Evolutionary conservation across 495 filamentous ascomycete species (phyloP).

Genomic region (Astrocystis sublimbata): DNA sequence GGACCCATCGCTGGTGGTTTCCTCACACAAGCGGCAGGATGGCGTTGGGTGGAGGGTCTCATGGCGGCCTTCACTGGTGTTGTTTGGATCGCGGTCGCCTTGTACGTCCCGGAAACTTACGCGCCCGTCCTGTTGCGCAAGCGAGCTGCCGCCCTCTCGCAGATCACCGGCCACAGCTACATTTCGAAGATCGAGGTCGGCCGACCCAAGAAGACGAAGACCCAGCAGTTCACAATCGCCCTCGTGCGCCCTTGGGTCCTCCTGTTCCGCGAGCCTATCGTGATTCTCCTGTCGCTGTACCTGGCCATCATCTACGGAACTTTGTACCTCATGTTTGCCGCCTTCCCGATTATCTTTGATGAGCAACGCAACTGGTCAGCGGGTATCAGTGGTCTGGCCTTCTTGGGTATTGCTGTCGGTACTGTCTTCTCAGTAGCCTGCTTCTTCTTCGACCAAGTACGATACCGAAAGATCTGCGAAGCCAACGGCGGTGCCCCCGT

Average conservation of each 20-base stretch:
- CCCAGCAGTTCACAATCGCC: slow-evolving; percentile 40
- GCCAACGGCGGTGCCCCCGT: slow-evolving; percentile 52
- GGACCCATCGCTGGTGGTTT: slow-evolving; percentile 62
- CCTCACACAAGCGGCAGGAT: slow-evolving; percentile 57
- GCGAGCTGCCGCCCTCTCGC: slow-evolving; percentile 61
- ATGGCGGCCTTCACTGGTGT: slow-evolving; percentile 65
- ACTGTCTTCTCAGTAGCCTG: slow-evolving; percentile 60
- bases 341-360: slow-evolving; percentile 73
- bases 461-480: slow-evolving; percentile 54
- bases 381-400: slow-evolving; percentile 68
- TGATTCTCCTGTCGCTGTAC: slow-evolving; percentile 67
- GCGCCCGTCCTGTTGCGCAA: slow-evolving; percentile 59
- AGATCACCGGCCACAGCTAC: slow-evolving; percentile 61
- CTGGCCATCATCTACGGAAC: slow-evolving; percentile 69
- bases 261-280: slow-evolving; percentile 73
- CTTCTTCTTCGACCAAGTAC: slow-evolving; percentile 63
- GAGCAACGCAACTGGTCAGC: slow-evolving; percentile 63
- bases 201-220: slow-evolving; percentile 32
- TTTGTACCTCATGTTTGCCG: slow-evolving; percentile 78
- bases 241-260: slow-evolving; percentile 67
- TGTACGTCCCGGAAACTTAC: slow-evolving; percentile 78
- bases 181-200: slow-evolving; percentile 43
- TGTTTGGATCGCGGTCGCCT: slow-evolving; percentile 54
- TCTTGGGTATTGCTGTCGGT: slow-evolving; percentile 69
- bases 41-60: slow-evolving; percentile 66